Conservation (phyloP, 2,329 filamentous ascomycete genomes). For the Xylariaceae sp. region DNA sequence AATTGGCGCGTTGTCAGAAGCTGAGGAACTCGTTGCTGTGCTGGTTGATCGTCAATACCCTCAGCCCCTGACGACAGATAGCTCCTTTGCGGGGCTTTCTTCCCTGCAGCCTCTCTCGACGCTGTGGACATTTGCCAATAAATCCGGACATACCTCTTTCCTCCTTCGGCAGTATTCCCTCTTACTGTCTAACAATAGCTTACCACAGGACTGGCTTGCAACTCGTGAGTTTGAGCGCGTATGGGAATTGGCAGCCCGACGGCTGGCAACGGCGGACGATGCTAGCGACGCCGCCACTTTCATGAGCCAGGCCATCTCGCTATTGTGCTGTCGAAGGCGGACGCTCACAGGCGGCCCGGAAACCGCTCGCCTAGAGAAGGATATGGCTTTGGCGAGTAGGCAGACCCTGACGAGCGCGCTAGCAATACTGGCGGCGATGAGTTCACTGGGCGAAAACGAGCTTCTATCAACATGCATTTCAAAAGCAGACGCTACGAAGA, state of each 20-base stretch:
- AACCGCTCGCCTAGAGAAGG: constrained; percentile 18
- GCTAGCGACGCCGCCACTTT: constrained; percentile 43
- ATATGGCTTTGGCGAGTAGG: constrained; percentile 29
- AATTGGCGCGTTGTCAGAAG: constrained; percentile 43
- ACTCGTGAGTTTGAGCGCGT: constrained; percentile 44
- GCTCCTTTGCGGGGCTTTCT: constrained; percentile 32
- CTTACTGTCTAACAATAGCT: constrained; percentile 38
- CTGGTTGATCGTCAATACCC: constrained; percentile 41
- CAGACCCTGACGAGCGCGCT: constrained; percentile 47
- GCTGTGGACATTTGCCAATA: constrained; percentile 39
- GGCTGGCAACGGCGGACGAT: constrained; percentile 36
- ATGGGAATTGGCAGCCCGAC: constrained; percentile 44
- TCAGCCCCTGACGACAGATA: constrained; percentile 38
- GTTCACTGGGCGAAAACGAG: constrained; percentile 31
- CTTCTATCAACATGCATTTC: constrained; percentile 14
- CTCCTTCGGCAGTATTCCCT: constrained; percentile 42
- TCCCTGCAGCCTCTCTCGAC: constrained; percentile 37
- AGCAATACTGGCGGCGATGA: constrained; percentile 42
- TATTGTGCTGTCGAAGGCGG: constrained; percentile 34
- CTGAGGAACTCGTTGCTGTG: constrained; percentile 43
- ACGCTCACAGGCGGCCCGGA: constrained; percentile 8
- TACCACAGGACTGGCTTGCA: constrained; percentile 50
- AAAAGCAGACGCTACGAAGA: constrained; percentile 21
- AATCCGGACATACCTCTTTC: constrained; percentile 37
- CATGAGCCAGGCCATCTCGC: constrained; percentile 38